phyloP scores from a whole-genome alignment of 345 rosid genomes.

The Populus nigra region DNA sequence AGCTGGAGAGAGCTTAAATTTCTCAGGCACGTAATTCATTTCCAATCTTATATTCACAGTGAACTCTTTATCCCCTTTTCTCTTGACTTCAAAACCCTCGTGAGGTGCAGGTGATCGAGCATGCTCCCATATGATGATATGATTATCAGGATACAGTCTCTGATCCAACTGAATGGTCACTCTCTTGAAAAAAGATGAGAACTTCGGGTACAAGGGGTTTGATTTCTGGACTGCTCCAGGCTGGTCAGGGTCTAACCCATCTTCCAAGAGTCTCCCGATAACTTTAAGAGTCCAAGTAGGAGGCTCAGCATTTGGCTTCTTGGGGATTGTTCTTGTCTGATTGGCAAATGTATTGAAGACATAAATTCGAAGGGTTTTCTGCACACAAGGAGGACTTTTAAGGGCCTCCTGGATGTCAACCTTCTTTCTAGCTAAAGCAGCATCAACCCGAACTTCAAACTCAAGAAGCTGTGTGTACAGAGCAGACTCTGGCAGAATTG shows the following conservation, averaged over 20 bases:
- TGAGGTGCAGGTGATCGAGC: slow-evolving; percentile 87
- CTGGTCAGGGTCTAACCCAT: slow-evolving; percentile 89
- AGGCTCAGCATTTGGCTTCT: slow-evolving; percentile 81
- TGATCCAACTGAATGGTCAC: slow-evolving; percentile 82
- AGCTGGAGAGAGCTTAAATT: slow-evolving; percentile 85
- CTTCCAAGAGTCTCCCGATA: slow-evolving; percentile 91
- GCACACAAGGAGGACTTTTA: slow-evolving; percentile 84
- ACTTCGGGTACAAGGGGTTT: slow-evolving; percentile 70
- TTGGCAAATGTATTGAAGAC: slow-evolving; percentile 85
- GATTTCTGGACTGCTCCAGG: slow-evolving; percentile 75
- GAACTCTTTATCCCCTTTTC: slow-evolving; percentile 93
- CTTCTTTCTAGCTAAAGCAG: slow-evolving; percentile 85
- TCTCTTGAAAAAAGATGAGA: slow-evolving; percentile 91
- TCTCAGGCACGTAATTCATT: slow-evolving; percentile 90
- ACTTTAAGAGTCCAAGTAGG: slow-evolving; percentile 94
- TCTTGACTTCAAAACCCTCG: slow-evolving; percentile 97
- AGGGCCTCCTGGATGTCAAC: slow-evolving; percentile 96
- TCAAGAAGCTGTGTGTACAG: slow-evolving; percentile 96
- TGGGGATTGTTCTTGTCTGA: slow-evolving; percentile 74
- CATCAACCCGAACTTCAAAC: slow-evolving; percentile 88
- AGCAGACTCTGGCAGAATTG: slow-evolving; percentile 93
- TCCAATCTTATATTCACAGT: slow-evolving; percentile 72
- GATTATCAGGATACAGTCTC: slow-evolving; percentile 87
- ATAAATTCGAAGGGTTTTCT: slow-evolving; percentile 87
- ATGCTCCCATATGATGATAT: slow-evolving; percentile 81